phyloP scores from a whole-genome alignment of 352 stramenopile genomes.

The Saprolegnia diclina region DNA sequence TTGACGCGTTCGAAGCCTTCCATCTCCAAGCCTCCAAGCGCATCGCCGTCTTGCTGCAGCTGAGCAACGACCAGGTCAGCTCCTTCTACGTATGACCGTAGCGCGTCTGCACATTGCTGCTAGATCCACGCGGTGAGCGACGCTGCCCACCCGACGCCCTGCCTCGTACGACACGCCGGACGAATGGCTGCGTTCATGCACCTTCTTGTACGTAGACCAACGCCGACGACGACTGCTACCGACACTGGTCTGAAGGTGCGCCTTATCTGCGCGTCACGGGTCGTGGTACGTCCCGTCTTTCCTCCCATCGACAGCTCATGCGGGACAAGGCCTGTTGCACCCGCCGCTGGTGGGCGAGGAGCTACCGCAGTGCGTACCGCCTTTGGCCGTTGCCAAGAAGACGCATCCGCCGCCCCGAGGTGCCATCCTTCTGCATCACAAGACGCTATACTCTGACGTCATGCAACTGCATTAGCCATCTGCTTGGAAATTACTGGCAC shows the following conservation, averaged over 20 bases:
- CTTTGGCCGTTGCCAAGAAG: background rate
- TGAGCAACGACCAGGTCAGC: constrained; percentile 7
- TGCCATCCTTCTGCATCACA: no score
- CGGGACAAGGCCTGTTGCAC: background rate
- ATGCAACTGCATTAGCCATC: no score
- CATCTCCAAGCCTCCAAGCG: constrained; percentile 20
- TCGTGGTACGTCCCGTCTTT: background rate
- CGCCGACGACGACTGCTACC: constrained; percentile 4
- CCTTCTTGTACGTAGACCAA: background rate
- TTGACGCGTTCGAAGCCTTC: constrained; percentile 17
- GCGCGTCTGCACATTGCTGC: background rate
- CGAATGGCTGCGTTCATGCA: background rate
- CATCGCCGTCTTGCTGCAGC: background rate
- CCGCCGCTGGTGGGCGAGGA: background rate
- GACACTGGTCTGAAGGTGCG: background rate
- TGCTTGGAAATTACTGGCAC: background rate
- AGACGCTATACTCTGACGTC: no score
- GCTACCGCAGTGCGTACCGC: background rate
- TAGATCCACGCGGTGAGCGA: background rate
- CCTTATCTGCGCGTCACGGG: background rate
- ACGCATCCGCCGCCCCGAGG: background rate
- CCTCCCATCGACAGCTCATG: background rate
- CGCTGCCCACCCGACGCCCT: background rate
- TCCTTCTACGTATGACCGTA: background rate
- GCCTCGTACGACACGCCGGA: background rate